These are phyloP conservation scores for Verticillium albo-atrum DNA, from an alignment of 2,329 filamentous ascomycete genomes.

Conservation along the genomic window DNA sequence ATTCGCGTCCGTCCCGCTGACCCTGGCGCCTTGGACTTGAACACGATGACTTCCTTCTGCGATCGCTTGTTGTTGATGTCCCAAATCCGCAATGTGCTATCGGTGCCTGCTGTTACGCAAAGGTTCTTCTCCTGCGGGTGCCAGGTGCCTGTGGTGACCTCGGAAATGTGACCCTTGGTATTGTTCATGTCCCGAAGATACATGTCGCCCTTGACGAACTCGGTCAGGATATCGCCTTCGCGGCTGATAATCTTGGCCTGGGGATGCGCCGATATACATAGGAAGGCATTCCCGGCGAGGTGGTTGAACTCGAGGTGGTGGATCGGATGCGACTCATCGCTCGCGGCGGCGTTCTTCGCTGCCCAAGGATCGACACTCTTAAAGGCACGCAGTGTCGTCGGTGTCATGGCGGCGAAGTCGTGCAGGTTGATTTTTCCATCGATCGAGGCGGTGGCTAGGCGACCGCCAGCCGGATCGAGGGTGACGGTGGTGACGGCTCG, in stretches of 20 bases:
- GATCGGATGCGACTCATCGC: slow-evolving; percentile 80
- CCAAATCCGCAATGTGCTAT: slow-evolving; percentile 96
- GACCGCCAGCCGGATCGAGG: slow-evolving; percentile 77
- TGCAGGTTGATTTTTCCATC: slow-evolving; percentile 91
- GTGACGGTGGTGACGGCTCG: slow-evolving; percentile 79
- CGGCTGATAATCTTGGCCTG: slow-evolving; percentile 87
- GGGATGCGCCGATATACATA: slow-evolving; percentile 83
- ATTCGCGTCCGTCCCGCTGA: slow-evolving; percentile 88
- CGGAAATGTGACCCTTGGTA: slow-evolving; percentile 93
- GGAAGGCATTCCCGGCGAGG: slow-evolving; percentile 70
- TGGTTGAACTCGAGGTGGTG: slow-evolving; percentile 86
- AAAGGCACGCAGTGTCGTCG: slow-evolving; percentile 90
- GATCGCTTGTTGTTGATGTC: slow-evolving; percentile 86
- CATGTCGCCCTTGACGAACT: slow-evolving; percentile 98
- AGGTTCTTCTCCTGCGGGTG: slow-evolving; percentile 80
- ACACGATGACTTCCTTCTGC: slow-evolving; percentile 91
- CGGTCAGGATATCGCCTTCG: slow-evolving; percentile 79
- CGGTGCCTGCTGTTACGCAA: slow-evolving; percentile 87
- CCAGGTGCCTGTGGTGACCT: slow-evolving; percentile 87
- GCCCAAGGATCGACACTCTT: slow-evolving; percentile 84
- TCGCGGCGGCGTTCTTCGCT: slow-evolving; percentile 63
- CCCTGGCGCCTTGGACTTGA: slow-evolving; percentile 87
- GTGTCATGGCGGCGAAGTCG: slow-evolving; percentile 94
- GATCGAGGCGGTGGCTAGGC: slow-evolving; percentile 84
- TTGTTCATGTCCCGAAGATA: slow-evolving; percentile 96